These are phyloP conservation scores for Starmerella apis DNA, from an alignment of 805 yeast genomes.

Conservation along the genomic window DNA sequence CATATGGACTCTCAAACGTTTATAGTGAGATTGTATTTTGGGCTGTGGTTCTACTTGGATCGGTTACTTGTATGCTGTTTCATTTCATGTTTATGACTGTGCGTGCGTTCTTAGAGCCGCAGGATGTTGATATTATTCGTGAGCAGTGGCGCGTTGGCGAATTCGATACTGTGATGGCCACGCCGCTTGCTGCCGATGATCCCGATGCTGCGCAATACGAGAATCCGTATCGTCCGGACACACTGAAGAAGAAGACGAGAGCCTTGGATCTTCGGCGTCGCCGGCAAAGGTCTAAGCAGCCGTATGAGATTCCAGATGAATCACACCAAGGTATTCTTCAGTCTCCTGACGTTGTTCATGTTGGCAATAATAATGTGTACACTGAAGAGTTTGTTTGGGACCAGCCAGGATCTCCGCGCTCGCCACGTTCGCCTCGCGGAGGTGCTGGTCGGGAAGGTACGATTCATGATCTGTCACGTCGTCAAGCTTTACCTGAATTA, in stretches of 20 bases:
- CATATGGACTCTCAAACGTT: conserved; percentile 49
- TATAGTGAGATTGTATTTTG: conserved; percentile 56
- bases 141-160: conserved; percentile 48
- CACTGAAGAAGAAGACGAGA: conserved; percentile 7
- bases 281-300: conserved; percentile 14
- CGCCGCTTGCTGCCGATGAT: conserved; percentile 27
- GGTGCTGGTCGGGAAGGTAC: conserved; percentile 9
- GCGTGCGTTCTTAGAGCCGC: conserved; percentile 46
- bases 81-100: conserved; percentile 47
- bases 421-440: conserved; percentile 2
- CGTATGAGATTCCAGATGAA: conserved; percentile 23
- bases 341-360: conserved; percentile 24
- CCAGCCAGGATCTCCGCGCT: not conserved
- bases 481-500: conserved; percentile 15
- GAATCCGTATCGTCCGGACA: conserved; percentile 26
- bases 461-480: conserved; percentile 17
- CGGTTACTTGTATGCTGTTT: conserved; percentile 49
- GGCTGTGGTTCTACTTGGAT: conserved; percentile 52
- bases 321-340: conserved; percentile 21
- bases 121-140: conserved; percentile 60
- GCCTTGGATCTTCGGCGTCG: conserved; percentile 14
- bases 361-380: conserved; percentile 19
- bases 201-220: conserved; percentile 28
- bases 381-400: conserved; percentile 23
- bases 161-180: conserved; percentile 33